Evolutionary conservation across 139 green algal genomes (phyloP).

Genomic region (Microglena sp.): DNA sequence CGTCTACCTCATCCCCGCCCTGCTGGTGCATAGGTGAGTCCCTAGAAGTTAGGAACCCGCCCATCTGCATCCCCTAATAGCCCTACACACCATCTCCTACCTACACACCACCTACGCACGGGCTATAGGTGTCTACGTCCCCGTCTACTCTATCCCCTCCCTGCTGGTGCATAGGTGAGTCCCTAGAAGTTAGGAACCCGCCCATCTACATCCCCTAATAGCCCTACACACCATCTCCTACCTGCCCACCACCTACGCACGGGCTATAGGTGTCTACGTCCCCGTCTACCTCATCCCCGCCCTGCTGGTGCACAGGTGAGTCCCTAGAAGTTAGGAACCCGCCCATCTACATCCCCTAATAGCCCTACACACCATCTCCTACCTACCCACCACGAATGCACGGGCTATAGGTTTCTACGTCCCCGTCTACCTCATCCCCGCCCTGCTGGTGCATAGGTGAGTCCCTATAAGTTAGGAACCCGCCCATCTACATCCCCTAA

Average conservation of each 20-base stretch:
- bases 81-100: not conserved
- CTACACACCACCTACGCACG: constrained; percentile 15
- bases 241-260: constrained; percentile 7
- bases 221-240: not conserved
- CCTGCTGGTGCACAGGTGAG: constrained; percentile 71
- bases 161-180: constrained; percentile 71
- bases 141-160: constrained; percentile 47
- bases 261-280: constrained; percentile 71
- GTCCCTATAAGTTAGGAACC: constrained; percentile 2
- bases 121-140: constrained; percentile 71
- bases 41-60: not conserved
- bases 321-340: not conserved
- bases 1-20: constrained; percentile 45
- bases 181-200: not conserved
- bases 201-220: too few relatives aligned
- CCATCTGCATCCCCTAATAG: too few relatives aligned
- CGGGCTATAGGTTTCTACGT: constrained; percentile 71
- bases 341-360: too few relatives aligned
- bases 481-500: too few relatives aligned
- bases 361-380: not conserved
- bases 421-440: constrained; percentile 50
- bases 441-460: constrained; percentile 71
- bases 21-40: constrained; percentile 73
- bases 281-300: constrained; percentile 51
- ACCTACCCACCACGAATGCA: constrained; percentile 5